Conservation (phyloP, 345 rosid genomes). For the Ceriops decandra region DNA sequence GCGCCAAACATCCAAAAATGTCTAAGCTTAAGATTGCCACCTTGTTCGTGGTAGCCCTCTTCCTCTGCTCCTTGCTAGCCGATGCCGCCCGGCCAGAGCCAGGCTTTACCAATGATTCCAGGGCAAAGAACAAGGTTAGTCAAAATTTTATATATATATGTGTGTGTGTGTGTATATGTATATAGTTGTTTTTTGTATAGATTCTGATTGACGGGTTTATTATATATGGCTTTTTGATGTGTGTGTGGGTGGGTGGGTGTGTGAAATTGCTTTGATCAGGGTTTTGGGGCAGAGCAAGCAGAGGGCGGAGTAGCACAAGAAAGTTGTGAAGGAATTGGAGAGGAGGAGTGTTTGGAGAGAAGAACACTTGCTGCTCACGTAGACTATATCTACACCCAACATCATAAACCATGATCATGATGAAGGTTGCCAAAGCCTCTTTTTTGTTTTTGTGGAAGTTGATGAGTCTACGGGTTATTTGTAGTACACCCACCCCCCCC, state of each 20-base stretch:
- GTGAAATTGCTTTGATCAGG: neutral
- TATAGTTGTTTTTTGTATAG: no score
- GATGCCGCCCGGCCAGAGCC: slow-evolving; percentile 50
- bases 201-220: no score
- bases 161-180: no score
- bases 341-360: slow-evolving; percentile 30
- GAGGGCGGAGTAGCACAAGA: slow-evolving; percentile 2
- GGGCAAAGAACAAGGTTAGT: slow-evolving; percentile 34
- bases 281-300: neutral
- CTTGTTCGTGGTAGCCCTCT: slow-evolving; percentile 36
- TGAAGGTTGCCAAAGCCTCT: no score
- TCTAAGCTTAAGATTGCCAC: slow-evolving; percentile 3
- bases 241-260: neutral
- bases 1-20: neutral
- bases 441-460: no score
- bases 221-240: no score
- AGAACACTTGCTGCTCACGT: slow-evolving; percentile 27
- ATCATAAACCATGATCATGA: slow-evolving; percentile 19
- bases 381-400: slow-evolving; percentile 28
- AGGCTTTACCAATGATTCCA: slow-evolving; percentile 23
- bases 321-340: slow-evolving; percentile 23
- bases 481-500: no score
- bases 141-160: neutral
- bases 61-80: slow-evolving; percentile 46
- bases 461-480: no score